phyloP scores from a whole-genome alignment of 2,329 filamentous ascomycete genomes.

The Penicillium sp. region DNA sequence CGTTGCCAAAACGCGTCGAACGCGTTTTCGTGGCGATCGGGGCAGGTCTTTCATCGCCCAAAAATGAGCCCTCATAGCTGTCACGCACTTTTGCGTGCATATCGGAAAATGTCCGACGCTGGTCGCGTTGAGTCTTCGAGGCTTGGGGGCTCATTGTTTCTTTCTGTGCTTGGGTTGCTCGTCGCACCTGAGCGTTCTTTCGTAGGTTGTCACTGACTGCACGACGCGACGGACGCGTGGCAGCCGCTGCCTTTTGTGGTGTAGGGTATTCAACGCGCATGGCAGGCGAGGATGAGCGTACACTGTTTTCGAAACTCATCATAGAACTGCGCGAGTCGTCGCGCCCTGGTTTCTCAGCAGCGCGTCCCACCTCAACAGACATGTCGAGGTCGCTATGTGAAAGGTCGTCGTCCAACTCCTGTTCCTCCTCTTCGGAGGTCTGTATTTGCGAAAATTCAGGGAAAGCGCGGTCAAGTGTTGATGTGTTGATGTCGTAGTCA shows the following conservation, averaged over 20 bases:
- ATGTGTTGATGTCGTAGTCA: slow-evolving; percentile 40
- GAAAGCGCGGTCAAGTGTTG: slow-evolving; percentile 40
- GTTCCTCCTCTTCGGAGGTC: slow-evolving; percentile 34
- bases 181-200: slow-evolving; percentile 36
- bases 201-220: slow-evolving; percentile 32
- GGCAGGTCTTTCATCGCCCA: slow-evolving; percentile 44
- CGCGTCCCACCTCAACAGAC: slow-evolving; percentile 52
- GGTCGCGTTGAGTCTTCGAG: slow-evolving; percentile 31
- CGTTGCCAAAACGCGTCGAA: slow-evolving; percentile 49
- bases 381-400: slow-evolving; percentile 39
- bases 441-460: slow-evolving; percentile 42
- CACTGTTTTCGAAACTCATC: slow-evolving; percentile 42
- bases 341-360: slow-evolving; percentile 32
- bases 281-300: slow-evolving; percentile 34
- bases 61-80: slow-evolving; percentile 46
- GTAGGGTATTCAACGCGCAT: slow-evolving; percentile 34
- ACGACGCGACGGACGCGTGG: slow-evolving; percentile 26
- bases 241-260: slow-evolving; percentile 27
- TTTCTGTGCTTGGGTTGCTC: slow-evolving; percentile 35
- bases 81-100: slow-evolving; percentile 47
- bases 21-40: slow-evolving; percentile 37
- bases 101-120: slow-evolving; percentile 47
- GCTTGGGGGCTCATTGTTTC: slow-evolving; percentile 34
- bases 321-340: slow-evolving; percentile 46
- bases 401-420: slow-evolving; percentile 16